Evolutionary conservation across 345 rosid species (phyloP).

Genomic region (Clarkia xantiana): DNA sequence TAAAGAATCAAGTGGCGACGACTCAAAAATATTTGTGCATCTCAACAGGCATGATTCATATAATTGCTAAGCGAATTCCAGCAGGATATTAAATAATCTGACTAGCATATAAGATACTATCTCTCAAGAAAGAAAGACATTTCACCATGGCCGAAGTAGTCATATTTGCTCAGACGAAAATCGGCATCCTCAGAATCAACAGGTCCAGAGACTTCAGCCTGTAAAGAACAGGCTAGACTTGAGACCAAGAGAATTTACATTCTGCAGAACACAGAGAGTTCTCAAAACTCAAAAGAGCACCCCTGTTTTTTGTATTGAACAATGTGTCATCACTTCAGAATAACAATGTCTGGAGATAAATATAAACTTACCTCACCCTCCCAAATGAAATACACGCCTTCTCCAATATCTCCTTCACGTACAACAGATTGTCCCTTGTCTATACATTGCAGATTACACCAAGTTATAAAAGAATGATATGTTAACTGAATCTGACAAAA

Average conservation of each 20-base stretch:
- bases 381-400: constrained; percentile 77
- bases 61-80: no score
- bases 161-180: constrained; percentile 54
- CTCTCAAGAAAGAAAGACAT: constrained; percentile 4
- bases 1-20: no score
- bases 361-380: constrained; percentile 68
- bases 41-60: no score
- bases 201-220: constrained; percentile 75
- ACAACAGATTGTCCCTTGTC: constrained; percentile 61
- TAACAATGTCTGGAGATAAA: not conserved
- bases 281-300: no score
- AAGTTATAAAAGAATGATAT: constrained; percentile 2
- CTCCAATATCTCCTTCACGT: constrained; percentile 58
- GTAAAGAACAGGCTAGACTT: constrained; percentile 4
- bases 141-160: constrained; percentile 83
- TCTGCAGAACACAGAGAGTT: no score
- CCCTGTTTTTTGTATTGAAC: no score
- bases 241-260: no score
- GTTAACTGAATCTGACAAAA: not conserved
- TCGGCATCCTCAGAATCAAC: constrained; percentile 53
- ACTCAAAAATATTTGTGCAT: no score
- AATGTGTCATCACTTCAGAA: no score
- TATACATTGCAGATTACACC: constrained; percentile 8
- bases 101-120: no score
- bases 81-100: no score